Conservation (phyloP, 805 yeast genomes). For the Lachancea nothofagi region DNA sequence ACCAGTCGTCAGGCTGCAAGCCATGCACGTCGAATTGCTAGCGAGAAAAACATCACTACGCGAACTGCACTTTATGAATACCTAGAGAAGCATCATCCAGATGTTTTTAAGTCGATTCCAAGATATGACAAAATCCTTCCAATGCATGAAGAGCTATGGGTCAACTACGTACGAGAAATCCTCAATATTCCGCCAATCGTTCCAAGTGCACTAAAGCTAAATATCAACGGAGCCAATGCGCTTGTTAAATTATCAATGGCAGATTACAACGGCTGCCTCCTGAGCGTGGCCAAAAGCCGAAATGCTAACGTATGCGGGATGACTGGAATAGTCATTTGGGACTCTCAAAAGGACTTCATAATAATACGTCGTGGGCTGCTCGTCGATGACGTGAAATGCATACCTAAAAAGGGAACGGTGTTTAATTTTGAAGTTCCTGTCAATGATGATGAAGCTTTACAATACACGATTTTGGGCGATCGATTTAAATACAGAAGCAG, state of each 20-base stretch:
- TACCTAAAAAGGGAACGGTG: conserved; percentile 63
- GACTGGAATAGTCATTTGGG: conserved; percentile 78
- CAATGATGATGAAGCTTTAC: conserved; percentile 38
- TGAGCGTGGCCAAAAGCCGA: conserved; percentile 53
- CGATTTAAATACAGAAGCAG: conserved; percentile 68
- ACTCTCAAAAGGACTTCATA: conserved; percentile 66
- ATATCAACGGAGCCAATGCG: conserved; percentile 29
- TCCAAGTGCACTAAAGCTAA: conserved; percentile 15
- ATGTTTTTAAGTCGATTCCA: conserved; percentile 26
- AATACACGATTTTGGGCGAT: conserved; percentile 71
- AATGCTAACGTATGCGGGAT: conserved; percentile 55
- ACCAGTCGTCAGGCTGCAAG: conserved; percentile 20
- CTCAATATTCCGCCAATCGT: conserved; percentile 34
- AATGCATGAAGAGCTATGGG: conserved; percentile 62
- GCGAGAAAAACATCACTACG: conserved; percentile 14
- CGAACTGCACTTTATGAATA: conserved; percentile 21
- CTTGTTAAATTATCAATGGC: conserved; percentile 63
- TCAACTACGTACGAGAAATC: conserved; percentile 55
- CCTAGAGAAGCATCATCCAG: conserved; percentile 17
- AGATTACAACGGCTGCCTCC: conserved; percentile 72
- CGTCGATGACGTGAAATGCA: conserved; percentile 60
- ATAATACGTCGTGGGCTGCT: conserved; percentile 37
- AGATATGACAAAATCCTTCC: conserved; percentile 46
- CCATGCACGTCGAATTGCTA: conserved; percentile 27
- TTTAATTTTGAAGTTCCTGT: conserved; percentile 49